Percentiles rank a stretch among this genome's conserved stretches.
phyloP scores from a whole-genome alignment of 371 early-diverging fungal genomes.

The Smittium mucronatum region DNA sequence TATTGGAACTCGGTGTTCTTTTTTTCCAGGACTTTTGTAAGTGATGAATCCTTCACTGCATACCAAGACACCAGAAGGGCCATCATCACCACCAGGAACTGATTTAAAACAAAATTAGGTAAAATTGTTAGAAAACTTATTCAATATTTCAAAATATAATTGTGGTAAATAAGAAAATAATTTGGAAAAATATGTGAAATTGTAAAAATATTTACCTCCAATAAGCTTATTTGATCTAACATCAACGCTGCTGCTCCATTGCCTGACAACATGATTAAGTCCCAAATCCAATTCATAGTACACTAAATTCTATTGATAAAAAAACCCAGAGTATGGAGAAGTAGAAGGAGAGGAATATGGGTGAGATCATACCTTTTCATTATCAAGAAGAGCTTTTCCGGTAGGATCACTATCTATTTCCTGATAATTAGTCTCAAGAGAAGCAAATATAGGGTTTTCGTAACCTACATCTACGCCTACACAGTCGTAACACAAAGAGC shows the following conservation, averaged over 20 bases:
- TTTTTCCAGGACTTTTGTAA: conserved; percentile 65
- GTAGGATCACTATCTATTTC: conserved; percentile 74
- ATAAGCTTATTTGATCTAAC: conserved; percentile 65
- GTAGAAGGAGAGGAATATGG: neutral
- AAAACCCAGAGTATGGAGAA: conserved; percentile 16
- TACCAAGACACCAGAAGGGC: conserved; percentile 93
- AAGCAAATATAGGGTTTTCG: conserved; percentile 95
- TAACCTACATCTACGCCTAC: conserved; percentile 93
- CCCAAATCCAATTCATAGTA: conserved; percentile 97
- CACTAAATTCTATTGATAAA: conserved; percentile 42
- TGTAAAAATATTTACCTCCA: conserved; percentile 23
- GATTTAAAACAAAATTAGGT: neutral
- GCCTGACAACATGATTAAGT: conserved; percentile 91
- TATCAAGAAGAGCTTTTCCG: conserved; percentile 49
- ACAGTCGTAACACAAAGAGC: conserved; percentile 57
- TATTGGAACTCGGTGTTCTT: conserved; percentile 56
- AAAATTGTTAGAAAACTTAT: neutral
- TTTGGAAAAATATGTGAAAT: neutral
- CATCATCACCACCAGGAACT: conserved; percentile 83
- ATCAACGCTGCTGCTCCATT: conserved; percentile 79
- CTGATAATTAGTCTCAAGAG: conserved; percentile 73
- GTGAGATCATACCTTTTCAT: conserved; percentile 42
- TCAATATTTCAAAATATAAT: neutral
- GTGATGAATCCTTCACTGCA: conserved; percentile 82
- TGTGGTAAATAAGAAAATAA: neutral